Conservation (phyloP, 371 early-diverging fungal genomes). For the Mortierella sp. region DNA sequence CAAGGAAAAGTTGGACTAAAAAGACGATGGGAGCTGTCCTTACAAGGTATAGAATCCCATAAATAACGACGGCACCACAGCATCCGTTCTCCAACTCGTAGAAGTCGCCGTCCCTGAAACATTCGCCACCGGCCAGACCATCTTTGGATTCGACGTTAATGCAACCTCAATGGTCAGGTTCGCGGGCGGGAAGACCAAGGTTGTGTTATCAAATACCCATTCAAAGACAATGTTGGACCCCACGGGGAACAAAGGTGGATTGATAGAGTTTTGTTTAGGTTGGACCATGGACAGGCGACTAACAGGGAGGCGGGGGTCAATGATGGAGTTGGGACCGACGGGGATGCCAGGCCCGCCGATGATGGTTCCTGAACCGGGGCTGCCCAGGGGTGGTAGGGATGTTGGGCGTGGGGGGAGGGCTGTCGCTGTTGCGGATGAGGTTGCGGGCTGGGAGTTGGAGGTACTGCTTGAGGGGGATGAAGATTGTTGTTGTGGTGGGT, state of each 20-base stretch:
- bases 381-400: constrained; percentile 11
- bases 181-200: constrained; percentile 37
- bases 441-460: not conserved
- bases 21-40: not conserved
- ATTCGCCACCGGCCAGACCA: constrained; percentile 48
- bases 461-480: no score
- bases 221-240: constrained; percentile 41
- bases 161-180: constrained; percentile 41
- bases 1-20: not conserved
- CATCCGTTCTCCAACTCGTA: constrained; percentile 39
- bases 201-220: constrained; percentile 49
- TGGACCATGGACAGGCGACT: constrained; percentile 47
- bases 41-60: constrained; percentile 58
- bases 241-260: constrained; percentile 43
- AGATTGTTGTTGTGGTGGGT: constrained; percentile 4
- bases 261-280: constrained; percentile 46
- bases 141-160: constrained; percentile 32
- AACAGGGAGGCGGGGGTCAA: constrained; percentile 46
- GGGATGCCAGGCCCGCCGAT: constrained; percentile 13
- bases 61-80: constrained; percentile 21
- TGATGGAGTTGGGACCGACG: constrained; percentile 28
- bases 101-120: constrained; percentile 41
- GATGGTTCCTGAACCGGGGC: constrained; percentile 11
- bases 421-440: not conserved
- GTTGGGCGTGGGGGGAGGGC: not conserved